Evolutionary conservation across 2,329 filamentous ascomycete genomes (phyloP).

Genomic region (Cordyceps fumosorosea): DNA sequence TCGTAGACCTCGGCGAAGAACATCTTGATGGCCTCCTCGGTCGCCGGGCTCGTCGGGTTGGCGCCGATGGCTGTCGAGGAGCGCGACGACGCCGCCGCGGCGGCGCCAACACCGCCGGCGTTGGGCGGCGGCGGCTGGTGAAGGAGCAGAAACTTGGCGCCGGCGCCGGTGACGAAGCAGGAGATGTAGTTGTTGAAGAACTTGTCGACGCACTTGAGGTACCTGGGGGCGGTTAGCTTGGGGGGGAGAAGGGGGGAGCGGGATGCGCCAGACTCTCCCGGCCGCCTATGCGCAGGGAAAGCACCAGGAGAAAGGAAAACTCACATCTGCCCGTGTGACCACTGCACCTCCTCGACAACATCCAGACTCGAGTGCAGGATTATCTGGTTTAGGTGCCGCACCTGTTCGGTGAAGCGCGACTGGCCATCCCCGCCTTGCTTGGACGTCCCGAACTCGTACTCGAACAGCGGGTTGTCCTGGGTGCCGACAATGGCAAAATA

Average conservation of each 20-base stretch:
- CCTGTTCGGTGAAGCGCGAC: conserved; percentile 79
- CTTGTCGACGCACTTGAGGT: conserved; percentile 92
- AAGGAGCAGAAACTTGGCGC: conserved; percentile 89
- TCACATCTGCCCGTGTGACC: conserved; percentile 79
- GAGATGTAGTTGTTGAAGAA: conserved; percentile 96
- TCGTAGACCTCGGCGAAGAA: conserved; percentile 97
- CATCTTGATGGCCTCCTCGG: conserved; percentile 89
- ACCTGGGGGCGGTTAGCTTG: conserved; percentile 45
- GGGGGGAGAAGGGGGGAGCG: conserved; percentile 14
- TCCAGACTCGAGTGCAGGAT: conserved; percentile 91
- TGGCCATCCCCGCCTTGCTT: conserved; percentile 93
- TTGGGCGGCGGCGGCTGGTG: conserved; percentile 60
- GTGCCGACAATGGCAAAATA: conserved; percentile 97
- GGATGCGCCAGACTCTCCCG: too few species aligned
- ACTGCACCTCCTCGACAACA: conserved; percentile 94
- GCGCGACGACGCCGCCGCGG: conserved; percentile 31
- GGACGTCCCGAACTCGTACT: conserved; percentile 93
- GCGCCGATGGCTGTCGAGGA: conserved; percentile 67
- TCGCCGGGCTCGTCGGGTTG: conserved; percentile 82
- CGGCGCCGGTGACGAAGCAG: conserved; percentile 87
- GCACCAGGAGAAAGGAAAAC: conserved; percentile 16
- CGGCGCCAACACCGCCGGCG: conserved; percentile 24
- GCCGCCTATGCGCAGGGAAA: too few species aligned
- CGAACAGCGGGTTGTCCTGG: conserved; percentile 92
- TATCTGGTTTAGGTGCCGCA: conserved; percentile 94